phyloP scores from a whole-genome alignment of 495 filamentous ascomycete species.

The Astrothelium macrocarpum region DNA sequence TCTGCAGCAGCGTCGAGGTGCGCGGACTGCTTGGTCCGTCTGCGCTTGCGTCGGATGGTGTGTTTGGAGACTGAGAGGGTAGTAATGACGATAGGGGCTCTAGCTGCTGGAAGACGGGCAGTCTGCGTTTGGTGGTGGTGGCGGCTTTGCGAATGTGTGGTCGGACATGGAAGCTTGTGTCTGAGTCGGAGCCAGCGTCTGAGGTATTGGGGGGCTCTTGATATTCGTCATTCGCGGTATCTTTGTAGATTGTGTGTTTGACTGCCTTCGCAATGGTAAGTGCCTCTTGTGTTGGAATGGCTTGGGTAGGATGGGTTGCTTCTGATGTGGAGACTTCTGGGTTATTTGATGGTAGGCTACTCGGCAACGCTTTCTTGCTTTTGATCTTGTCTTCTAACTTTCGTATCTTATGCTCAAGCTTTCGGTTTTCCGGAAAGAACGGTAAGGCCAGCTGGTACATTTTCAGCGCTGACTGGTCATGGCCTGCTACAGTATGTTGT shows the following conservation, averaged over 20 bases:
- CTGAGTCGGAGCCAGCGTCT: conserved; percentile 30
- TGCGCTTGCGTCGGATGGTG: no score
- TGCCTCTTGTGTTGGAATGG: background rate
- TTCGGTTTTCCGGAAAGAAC: conserved; percentile 79
- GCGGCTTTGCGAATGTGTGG: conserved; percentile 27
- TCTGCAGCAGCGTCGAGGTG: conserved; percentile 59
- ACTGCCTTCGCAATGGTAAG: background rate
- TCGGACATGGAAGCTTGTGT: conserved; percentile 35
- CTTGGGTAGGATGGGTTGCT: background rate
- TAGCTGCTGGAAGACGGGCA: conserved; percentile 24
- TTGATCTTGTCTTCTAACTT: conserved; percentile 53
- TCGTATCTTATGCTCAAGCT: conserved; percentile 68
- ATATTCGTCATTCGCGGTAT: conserved; percentile 21
- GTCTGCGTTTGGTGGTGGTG: conserved; percentile 19
- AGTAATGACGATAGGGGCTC: conserved; percentile 8
- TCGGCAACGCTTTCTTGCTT: conserved; percentile 30
- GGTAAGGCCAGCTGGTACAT: conserved; percentile 80
- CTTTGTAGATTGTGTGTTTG: background rate
- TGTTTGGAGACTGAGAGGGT: background rate
- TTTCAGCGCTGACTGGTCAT: conserved; percentile 65
- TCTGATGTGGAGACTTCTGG: background rate
- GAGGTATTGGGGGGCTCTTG: conserved; percentile 12
- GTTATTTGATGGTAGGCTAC: background rate
- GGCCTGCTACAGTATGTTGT: conserved; percentile 74
- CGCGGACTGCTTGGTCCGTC: conserved; percentile 38